Evolutionary conservation across 2,329 filamentous ascomycete species (phyloP), one percentile per base, ranked within the genome.

Genomic region (Aspergillus floridensis): DNA sequence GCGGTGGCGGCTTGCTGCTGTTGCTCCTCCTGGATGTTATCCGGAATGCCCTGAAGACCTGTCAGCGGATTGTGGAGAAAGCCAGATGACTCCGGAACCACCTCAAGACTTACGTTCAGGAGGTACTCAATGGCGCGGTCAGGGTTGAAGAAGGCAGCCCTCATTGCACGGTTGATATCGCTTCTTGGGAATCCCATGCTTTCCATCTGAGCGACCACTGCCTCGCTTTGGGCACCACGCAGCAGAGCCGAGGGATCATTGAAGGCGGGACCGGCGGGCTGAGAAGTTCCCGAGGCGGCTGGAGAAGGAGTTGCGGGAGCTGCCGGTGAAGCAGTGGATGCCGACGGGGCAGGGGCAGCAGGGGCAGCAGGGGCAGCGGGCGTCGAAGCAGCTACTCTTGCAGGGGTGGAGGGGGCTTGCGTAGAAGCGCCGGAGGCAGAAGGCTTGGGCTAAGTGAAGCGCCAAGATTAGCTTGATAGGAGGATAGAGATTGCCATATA

Each of bases 91-190:
- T 53, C 35, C 7, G 12, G 22, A 47, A 14, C 12, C 29, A 22
- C 2, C 12, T 52, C 6, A 16, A 46, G 56, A 80, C 88, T 78
- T 76, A 95, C 92, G 67, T 80, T 96, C 72, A 99, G 76, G 12
- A 99, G 86, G 72, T 99, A 99, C 76, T 99, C 95, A 58, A 99
- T 93, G 56, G 95, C 95, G 69, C 95, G 92, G 76, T 98, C 93
- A 14, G 93, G 92, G 80, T 99, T 99, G 83, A 90, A 96, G 78
- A 91, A 99, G 14, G 95, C 95, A 64, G 95, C 95, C 71, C 93
- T 90, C 89, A 99, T 95, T 54, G 95, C 95, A 51, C 89, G 86
- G 68, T 97, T 92, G 67, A 97, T 96, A 72, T 96, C 90, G 55
- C 86, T 81, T 71, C 93, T 86, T 71, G 91, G 86, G 68, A 99